Evolutionary conservation across 2,329 filamentous ascomycete species (phyloP).

Genomic region (Exophiala lecanii-corni): DNA sequence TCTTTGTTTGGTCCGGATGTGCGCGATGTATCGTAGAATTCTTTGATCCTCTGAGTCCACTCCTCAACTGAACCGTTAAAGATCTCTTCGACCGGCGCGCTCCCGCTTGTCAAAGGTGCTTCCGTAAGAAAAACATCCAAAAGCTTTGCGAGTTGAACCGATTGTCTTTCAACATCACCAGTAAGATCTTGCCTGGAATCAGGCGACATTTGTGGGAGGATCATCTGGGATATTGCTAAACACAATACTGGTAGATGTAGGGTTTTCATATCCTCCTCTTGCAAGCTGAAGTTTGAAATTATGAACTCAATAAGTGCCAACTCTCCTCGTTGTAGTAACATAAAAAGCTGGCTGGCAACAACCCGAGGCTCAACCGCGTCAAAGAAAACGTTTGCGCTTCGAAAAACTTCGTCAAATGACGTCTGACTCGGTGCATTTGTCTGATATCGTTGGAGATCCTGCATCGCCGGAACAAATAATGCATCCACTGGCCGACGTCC

Average conservation of each 20-base stretch:
- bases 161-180: slow-evolving; percentile 32
- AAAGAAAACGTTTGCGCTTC: slow-evolving; percentile 93
- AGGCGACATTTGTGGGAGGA: slow-evolving; percentile 5
- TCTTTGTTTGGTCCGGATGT: neutral
- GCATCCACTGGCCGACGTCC: slow-evolving; percentile 83
- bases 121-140: slow-evolving; percentile 27
- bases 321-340: slow-evolving; percentile 48
- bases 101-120: slow-evolving; percentile 24
- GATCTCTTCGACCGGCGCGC: slow-evolving; percentile 10
- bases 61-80: neutral
- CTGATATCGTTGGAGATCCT: slow-evolving; percentile 73
- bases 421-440: slow-evolving; percentile 57
- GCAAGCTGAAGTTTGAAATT: slow-evolving; percentile 78
- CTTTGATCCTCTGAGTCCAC: neutral
- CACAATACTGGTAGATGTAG: slow-evolving; percentile 20
- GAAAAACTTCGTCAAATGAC: slow-evolving; percentile 79
- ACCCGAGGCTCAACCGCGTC: slow-evolving; percentile 92
- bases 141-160: slow-evolving; percentile 45
- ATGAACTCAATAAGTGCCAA: slow-evolving; percentile 77
- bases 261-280: slow-evolving; percentile 82
- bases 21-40: neutral
- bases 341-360: slow-evolving; percentile 79
- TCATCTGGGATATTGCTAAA: slow-evolving; percentile 23
- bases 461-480: slow-evolving; percentile 80
- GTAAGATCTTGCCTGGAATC: slow-evolving; percentile 1